phyloP scores from a whole-genome alignment of 2,329 filamentous ascomycete genomes.

The Fonsecaea monophora region DNA sequence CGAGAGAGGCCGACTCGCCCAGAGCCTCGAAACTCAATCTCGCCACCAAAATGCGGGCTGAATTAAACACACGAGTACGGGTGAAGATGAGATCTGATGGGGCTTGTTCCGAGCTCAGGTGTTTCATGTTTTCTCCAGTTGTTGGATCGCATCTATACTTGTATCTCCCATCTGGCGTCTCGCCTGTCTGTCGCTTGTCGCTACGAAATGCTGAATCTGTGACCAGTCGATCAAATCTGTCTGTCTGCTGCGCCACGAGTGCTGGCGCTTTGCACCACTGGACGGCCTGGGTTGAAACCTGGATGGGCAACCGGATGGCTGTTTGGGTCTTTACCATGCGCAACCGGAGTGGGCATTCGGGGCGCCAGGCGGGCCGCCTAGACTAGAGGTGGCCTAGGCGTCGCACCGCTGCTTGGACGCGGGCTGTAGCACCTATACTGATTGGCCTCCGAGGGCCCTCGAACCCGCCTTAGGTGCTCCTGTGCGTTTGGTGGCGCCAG shows the following conservation, averaged over 20 bases:
- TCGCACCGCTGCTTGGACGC: constrained; percentile 15
- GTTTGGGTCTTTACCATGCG: constrained; percentile 13
- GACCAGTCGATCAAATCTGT: neutral
- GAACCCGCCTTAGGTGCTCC: neutral
- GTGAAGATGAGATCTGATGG: neutral
- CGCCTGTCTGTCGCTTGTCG: constrained; percentile 7
- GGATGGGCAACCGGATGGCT: neutral
- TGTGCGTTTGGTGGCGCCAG: neutral
- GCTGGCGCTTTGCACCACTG: neutral
- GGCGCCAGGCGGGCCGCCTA: constrained; percentile 13
- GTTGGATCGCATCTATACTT: neutral
- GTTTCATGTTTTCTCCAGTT: constrained; percentile 1
- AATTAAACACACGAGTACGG: neutral
- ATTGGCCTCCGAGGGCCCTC: constrained; percentile 10
- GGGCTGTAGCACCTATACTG: neutral
- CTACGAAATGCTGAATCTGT: neutral
- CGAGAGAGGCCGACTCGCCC: neutral
- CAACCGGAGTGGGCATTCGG: neutral
- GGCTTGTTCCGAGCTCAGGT: neutral
- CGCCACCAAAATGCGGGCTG: neutral
- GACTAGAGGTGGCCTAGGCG: constrained; percentile 14
- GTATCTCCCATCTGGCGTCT: neutral
- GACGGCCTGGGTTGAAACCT: neutral
- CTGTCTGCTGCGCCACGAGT: constrained; percentile 4
- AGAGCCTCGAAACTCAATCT: neutral